A percentile compares a stretch with the other conserved stretches of the same genome.
phyloP scores from a whole-genome alignment of 768 basidiomycete species.

The Sarcodon aspratus region DNA sequence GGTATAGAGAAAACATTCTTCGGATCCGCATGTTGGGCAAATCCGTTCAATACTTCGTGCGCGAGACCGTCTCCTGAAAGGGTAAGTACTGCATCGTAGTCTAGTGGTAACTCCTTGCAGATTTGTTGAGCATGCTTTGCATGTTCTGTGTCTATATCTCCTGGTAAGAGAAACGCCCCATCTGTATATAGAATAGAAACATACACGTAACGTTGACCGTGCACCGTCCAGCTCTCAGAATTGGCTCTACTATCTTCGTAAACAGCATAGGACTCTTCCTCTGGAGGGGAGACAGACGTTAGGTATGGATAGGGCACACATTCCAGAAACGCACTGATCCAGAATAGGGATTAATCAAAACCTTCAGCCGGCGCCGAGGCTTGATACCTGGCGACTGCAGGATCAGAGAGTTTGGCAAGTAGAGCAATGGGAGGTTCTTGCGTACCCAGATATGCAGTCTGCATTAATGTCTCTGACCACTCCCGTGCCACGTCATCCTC shows the following conservation, averaged over 20 bases:
- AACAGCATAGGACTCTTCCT: constrained; percentile 50
- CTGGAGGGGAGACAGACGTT: constrained; percentile 23
- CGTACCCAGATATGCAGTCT: constrained; percentile 53
- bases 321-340: constrained; percentile 45
- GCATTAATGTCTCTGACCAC: constrained; percentile 48
- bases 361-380: constrained; percentile 43
- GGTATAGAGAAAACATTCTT: constrained; percentile 54
- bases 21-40: constrained; percentile 53
- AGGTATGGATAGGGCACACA: background rate
- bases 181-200: constrained; percentile 13
- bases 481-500: constrained; percentile 23
- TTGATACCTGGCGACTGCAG: constrained; percentile 30
- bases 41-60: constrained; percentile 79
- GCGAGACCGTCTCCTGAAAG: constrained; percentile 80
- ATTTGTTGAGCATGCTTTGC: constrained; percentile 57
- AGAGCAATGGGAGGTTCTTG: background rate
- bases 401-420: constrained; percentile 9
- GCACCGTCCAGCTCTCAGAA: constrained; percentile 59
- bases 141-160: constrained; percentile 45
- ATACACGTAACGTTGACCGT: constrained; percentile 48
- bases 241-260: constrained; percentile 51
- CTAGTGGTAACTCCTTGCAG: constrained; percentile 39
- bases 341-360: constrained; percentile 72
- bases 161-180: background rate
- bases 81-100: constrained; percentile 61